Evolutionary conservation across 805 yeast species (phyloP), one percentile per base, ranked within the genome.

Genomic region (Myxozyma sirexii): DNA sequence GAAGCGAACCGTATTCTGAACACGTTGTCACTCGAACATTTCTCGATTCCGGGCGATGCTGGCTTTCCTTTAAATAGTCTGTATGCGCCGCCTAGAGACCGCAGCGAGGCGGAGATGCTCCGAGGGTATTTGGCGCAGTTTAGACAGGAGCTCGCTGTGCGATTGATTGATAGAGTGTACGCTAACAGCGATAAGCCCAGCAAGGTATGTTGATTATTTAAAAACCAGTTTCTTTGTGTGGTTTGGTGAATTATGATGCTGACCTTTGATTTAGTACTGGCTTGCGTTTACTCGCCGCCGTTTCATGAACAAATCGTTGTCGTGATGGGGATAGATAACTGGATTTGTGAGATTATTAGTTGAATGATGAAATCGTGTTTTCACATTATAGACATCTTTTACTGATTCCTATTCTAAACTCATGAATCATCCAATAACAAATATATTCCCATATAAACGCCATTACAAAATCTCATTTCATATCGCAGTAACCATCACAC

Each of bases 21-120:
- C 65, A 92, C 92, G 70, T 80, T 91, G 65, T 86, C 97, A 0
- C 80, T 94, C 58, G 98, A 93, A 67, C 84, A 85, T 71, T 93
- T 94, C 70, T 80, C 92, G 17, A 81, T 94, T 63, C 99, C 99
- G 1, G 99, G 99, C 24, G 97, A 94, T 62, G 84, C 93, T 7
- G 91, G 93, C 13, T 94, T 94, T 79, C 97, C 98, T 19, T 79
- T 94, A 74, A 93, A 92, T 74, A 82, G 90, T 0, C 71, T 94
- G 71, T 84, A 85, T 74, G 75, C 82, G 49, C 82, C 96, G 8
- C 94, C 97, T 21, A 76, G 79, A 35, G 88, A 85, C 69, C 85
- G 86, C 68, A 79, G 80, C 57, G 97, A 90, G 63, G 85, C 86
- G 57, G 94, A 93, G 59, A 76, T 91, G 56, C 81, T 94, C 70